Evolutionary conservation across 2,329 filamentous ascomycete species (phyloP), one percentile per base, ranked within the genome.

Genomic region (Parafenestella ontariensis): DNA sequence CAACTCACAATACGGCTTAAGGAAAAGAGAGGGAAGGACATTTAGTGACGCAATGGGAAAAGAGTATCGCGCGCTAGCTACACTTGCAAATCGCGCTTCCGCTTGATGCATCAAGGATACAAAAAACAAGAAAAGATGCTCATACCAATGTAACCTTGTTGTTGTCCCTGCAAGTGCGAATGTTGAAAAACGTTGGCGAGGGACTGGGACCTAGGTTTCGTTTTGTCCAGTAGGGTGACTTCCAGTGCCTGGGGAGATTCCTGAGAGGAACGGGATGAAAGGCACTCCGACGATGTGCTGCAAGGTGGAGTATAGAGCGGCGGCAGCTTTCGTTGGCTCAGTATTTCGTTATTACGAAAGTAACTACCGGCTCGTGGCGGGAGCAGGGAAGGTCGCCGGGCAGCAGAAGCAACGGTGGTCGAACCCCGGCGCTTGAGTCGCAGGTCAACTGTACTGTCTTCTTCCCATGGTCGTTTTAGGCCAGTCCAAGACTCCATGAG

Each of bases 381-480:
- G 59, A 69, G 62, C 56, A 64, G 64, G 63, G 67, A 58, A 62
- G 43, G 28, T 31, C 33, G 46, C 36, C 55, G 59, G 50, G 48
- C 59, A 56, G 52, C 33, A 37, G 47, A 49, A 46, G 54, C 31
- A 46, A 50, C 44, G 29, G 31, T 49, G 40, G 55, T 55, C 46
- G 56, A 54, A 52, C 52, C 57, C 54, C 58, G 62, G 51, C 64
- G 65, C 54, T 57, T 64, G 48, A 44, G 24, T 39, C 52, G 60
- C 43, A 49, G 34, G 36, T 61, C 56, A 44, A 56, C 54, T 52
- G 51, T 37, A 39, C 41, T 60, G 13, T 66, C 58, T 44, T 70
- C 63, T 56, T 71, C 70, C 70, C 70, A 70, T 64, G 64, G 65
- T 55, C 71, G 60, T 63, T 73, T 73, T 52, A 61, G 66, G 56